A percentile compares a stretch with the other conserved stretches of the same genome.
These are phyloP conservation scores for Isoetes taiwanensis DNA, from an alignment of 75 land plant genomes.

Conservation along the genomic window DNA sequence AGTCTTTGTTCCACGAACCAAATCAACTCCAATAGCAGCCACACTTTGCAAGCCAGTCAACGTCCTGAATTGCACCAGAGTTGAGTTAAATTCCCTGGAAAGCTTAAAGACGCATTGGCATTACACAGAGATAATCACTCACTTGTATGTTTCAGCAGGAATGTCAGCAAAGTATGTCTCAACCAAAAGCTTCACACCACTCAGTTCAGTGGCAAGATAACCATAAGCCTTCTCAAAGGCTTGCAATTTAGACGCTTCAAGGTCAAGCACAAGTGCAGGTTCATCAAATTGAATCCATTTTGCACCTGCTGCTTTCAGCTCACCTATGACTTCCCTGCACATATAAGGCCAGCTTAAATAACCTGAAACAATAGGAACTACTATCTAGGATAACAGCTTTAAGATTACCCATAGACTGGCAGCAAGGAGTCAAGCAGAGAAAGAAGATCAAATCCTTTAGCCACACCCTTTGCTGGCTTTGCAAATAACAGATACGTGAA, in stretches of 20 bases:
- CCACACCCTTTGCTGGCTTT: too few relatives aligned
- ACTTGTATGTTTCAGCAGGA: constrained; percentile 51
- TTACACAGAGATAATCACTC: too few relatives aligned
- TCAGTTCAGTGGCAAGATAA: constrained; percentile 31
- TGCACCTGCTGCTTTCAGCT: constrained; percentile 72
- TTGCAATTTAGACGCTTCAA: constrained; percentile 39
- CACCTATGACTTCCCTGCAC: constrained; percentile 53
- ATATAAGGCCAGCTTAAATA: too few relatives aligned
- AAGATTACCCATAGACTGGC: too few relatives aligned
- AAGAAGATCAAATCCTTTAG: too few relatives aligned
- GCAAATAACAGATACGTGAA: too few relatives aligned
- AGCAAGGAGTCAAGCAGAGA: too few relatives aligned
- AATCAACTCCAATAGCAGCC: constrained; percentile 34
- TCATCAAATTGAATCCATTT: constrained; percentile 76
- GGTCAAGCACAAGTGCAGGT: constrained; percentile 62
- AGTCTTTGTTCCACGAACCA: constrained; percentile 35
- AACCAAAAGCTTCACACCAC: constrained; percentile 44
- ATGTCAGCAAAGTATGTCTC: constrained; percentile 82
- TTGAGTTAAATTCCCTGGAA: too few relatives aligned
- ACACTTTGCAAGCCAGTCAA: constrained; percentile 29
- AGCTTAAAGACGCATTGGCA: not conserved
- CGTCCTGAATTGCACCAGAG: constrained; percentile 9
- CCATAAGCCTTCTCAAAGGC: constrained; percentile 48
- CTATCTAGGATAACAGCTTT: too few relatives aligned
- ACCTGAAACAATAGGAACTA: too few relatives aligned